Percentiles rank a stretch among this genome's conserved stretches.
phyloP scores from a whole-genome alignment of 208 protist genomes.

The Leishmania aethiopica region DNA sequence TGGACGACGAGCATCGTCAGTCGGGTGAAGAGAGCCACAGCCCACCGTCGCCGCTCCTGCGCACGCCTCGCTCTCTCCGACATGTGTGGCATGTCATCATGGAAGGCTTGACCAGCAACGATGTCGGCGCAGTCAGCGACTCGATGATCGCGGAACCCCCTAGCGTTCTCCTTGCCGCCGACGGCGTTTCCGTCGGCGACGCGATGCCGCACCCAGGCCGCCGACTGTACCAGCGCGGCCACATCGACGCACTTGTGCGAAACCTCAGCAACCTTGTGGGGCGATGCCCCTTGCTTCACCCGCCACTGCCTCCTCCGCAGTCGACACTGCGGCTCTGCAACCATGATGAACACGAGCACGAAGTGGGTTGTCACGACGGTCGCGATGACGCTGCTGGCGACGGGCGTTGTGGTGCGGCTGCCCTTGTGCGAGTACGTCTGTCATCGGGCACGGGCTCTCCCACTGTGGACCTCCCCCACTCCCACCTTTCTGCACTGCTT shows the following conservation, averaged over 20 bases:
- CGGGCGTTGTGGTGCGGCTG: background rate
- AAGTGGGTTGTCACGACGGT: background rate
- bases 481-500: background rate
- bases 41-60: background rate
- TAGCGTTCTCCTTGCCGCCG: background rate
- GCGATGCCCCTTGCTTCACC: background rate
- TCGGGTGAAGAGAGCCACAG: background rate
- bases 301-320: background rate
- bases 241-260: background rate
- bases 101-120: conserved; percentile 7
- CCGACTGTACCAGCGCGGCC: background rate
- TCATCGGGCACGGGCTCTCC: background rate
- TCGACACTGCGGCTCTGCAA: background rate
- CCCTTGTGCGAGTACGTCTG: background rate
- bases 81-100: conserved; percentile 30
- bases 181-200: background rate
- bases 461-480: background rate
- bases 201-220: background rate
- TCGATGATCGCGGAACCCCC: background rate
- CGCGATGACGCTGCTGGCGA: background rate
- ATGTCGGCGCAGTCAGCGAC: background rate
- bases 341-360: background rate
- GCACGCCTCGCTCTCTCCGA: conserved; percentile 18
- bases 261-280: background rate
- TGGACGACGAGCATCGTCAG: background rate